Conservation (phyloP, 208 protist species). For the Tritrichomonas musculus region DNA sequence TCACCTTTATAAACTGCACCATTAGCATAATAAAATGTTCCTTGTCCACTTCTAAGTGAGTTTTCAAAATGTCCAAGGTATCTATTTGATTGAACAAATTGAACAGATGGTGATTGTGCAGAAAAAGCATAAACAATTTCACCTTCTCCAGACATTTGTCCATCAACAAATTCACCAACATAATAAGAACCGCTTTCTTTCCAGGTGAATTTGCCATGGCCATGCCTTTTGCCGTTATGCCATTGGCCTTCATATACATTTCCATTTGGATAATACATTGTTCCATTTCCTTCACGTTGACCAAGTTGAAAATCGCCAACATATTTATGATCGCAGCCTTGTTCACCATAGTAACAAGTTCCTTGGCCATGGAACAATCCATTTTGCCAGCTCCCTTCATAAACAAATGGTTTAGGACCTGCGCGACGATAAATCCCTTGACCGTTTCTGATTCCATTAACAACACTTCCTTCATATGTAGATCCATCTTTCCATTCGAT, state of each 20-base stretch:
- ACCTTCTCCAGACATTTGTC: background rate
- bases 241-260: slow-evolving; percentile 49
- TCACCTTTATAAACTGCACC: slow-evolving; percentile 28
- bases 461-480: background rate
- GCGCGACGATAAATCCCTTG: background rate
- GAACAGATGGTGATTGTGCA: slow-evolving; percentile 15
- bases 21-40: slow-evolving; percentile 27
- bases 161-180: background rate
- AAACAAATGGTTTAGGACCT: background rate
- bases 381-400: slow-evolving; percentile 25
- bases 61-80: background rate
- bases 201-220: slow-evolving; percentile 39
- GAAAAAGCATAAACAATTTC: slow-evolving; percentile 32
- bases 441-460: slow-evolving; percentile 15
- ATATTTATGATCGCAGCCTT: slow-evolving; percentile 38
- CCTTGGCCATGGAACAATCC: slow-evolving; percentile 16
- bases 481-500: slow-evolving; percentile 28
- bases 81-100: slow-evolving; percentile 31
- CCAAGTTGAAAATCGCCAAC: slow-evolving; percentile 46
- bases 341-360: slow-evolving; percentile 28
- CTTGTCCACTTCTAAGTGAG: background rate
- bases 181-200: slow-evolving; percentile 22
- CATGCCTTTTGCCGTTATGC: slow-evolving; percentile 38
- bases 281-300: slow-evolving; percentile 41
- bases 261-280: slow-evolving; percentile 49